Evolutionary conservation across 73 alveolate species (phyloP), one percentile per base, ranked within the genome.

Genomic region (Tetrahymena thermophila): DNA sequence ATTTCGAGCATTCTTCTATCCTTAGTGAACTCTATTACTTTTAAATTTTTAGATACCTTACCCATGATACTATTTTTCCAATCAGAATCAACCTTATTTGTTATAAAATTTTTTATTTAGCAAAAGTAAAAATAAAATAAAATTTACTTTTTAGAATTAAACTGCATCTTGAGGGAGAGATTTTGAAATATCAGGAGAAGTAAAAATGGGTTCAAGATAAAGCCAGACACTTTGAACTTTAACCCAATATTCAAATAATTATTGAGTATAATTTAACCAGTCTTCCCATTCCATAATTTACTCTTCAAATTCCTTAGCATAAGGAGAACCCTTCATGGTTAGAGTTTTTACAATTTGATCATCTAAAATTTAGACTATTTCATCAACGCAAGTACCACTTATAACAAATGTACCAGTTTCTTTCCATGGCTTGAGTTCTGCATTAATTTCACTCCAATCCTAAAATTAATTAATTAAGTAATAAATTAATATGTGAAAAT

Each of bases 181-280:
- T 97, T 98, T 99, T 85, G 98, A 98, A 40, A 99, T 99, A 95
- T 99, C 99, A 55, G 99, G 99, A 94, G 99, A 96, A 56, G 98
- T 98, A 96, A 99, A 99, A 31, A 99, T 99, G 43, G 99, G 99
- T 94, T 98, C 99, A 84, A 99, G 98, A 96, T 98, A 99, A 84
- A 99, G 97, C 99, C 99, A 99, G 71, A 97, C 98, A 85, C 99
- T 97, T 96, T 99, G 98, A 35, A 98, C 99, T 96, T 98, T 99
- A 37, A 98, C 96, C 99, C 99, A 99, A 93, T 98, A 99, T 93
- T 98, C 99, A 84, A 99, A 96, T 23, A 97, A 96, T 84, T 98
- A 97, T 71, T 98, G 95, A 15, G 98, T 96, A 95, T 97, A 96
- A 16, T 96, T 94, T 96, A 99, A 97, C 94, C 97, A 95, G 93